These are phyloP conservation scores for Candida vartiovaarae DNA, from an alignment of 805 yeast species.

Conservation along the genomic window DNA sequence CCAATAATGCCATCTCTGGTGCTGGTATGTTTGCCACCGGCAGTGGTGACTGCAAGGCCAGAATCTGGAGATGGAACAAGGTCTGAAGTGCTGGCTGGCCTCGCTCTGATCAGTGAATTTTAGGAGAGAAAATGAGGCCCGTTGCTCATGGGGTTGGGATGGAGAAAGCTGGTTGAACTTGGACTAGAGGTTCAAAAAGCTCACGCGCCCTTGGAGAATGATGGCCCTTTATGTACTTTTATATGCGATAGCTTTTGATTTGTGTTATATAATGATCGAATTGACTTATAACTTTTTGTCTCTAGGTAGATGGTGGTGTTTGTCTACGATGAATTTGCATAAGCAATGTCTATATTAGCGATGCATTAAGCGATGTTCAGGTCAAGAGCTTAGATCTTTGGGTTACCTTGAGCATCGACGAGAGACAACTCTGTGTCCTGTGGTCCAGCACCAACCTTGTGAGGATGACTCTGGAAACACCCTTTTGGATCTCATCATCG, in stretches of 20 bases:
- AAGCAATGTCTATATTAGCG: too few relatives aligned
- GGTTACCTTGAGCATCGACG: conserved; percentile 57
- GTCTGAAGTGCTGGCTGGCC: conserved; percentile 16
- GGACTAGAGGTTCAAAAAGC: too few relatives aligned
- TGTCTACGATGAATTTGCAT: too few relatives aligned
- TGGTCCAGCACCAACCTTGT: conserved; percentile 91
- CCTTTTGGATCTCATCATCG: conserved; percentile 49
- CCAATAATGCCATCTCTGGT: conserved; percentile 64
- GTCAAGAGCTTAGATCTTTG: conserved; percentile 22
- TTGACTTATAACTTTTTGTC: neutral
- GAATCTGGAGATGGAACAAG: conserved; percentile 87
- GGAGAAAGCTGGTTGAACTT: too few relatives aligned
- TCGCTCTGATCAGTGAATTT: neutral
- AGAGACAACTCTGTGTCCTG: conserved; percentile 48
- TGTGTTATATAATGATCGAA: conserved; percentile 1
- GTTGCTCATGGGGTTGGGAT: too few relatives aligned
- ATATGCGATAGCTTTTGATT: neutral
- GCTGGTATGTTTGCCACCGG: conserved; percentile 94
- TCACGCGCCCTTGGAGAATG: neutral
- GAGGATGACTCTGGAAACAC: conserved; percentile 77
- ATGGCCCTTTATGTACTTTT: neutral
- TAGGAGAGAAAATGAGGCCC: too few relatives aligned
- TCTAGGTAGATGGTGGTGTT: neutral
- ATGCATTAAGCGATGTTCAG: too few relatives aligned
- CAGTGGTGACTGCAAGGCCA: conserved; percentile 94